Evolutionary conservation across 2,329 filamentous ascomycete species (phyloP), one percentile per base, ranked within the genome.

Genomic region (Fragosphaeria purpurea): DNA sequence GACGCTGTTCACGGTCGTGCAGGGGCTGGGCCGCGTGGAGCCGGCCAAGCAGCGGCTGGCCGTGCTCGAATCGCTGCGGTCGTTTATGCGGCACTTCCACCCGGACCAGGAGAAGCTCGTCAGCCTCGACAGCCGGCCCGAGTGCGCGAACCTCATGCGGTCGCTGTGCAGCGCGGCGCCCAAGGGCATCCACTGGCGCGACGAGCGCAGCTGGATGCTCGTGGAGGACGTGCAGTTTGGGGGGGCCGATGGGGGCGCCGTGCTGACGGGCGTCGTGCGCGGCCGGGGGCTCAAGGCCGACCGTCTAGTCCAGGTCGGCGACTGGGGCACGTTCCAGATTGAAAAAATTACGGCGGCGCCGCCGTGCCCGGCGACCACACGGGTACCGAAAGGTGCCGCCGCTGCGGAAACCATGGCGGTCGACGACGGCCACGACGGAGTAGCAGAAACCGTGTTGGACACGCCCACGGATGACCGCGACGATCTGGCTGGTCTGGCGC

Each of bases 161-260:
- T 91, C 89, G 33, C 71, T 98, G 12, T 98, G 93, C 73, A 95
- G 83, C 56, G 88, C 86, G 38, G 89, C 85, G 42, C 91, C 93
- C 9, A 97, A 95, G 70, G 93, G 93, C 1, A 80, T 98, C n/a
- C 75, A 84, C 56, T 98, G 93, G 93, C 81, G 93, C 59, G 93
- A 98, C 48, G 88, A 95, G 57, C 79, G 93, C 58, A 95, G 89
- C 60, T 98, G 93, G 87, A 88, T 98, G 84, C 71, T 95, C 51
- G 80, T 91, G 5, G 93, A 98, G 57, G 79, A 90, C 33, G 73
- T 95, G 48, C 70, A 79, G 58, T 95, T 89, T 76, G 76, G 80
- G 9, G 74, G 79, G 33, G 35, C 4, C 9, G 32, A 38, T 7
- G 7, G 4, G 6, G 9, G 41, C 6, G 72, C 75, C 1, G 71